Evolutionary conservation across 306 rosid species (phyloP), one percentile per base, ranked within the genome.

Genomic region (Abrus pulchellus): DNA sequence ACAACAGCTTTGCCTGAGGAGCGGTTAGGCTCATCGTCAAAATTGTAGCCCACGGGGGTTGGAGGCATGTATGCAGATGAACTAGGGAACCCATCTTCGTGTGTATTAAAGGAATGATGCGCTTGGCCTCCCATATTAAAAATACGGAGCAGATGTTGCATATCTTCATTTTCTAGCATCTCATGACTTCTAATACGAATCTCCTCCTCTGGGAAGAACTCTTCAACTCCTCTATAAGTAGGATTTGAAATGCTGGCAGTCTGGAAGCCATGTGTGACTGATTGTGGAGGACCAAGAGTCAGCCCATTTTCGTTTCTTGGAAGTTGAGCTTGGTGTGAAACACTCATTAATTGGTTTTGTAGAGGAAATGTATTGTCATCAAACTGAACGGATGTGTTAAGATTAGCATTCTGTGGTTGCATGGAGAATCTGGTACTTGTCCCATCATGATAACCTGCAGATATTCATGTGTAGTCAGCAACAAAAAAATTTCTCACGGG

Each of bases 1-100:
- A 92, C 98, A 64, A 94, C 97, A 84, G 98, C 98, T 88, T 92
- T 92, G 9, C 97, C 97, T 5, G 97, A 84, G 44, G 96, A 87
- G 40, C 98, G 91, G 74, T 75, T 80, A 11, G 81, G 87, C 33
- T 94, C 95, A 9, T 90, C 92, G 1, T 87, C 86, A 9, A 86
- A 83, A 79, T 85, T 84, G 88, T 68, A 86, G 86, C 76, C 81
- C 80, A 81, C 33, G 50, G 89, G 60, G 52, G 88, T 83, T 50
- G 86, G 48, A 56, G 89, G 79, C 81, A 87, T 36, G 76, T 87
- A 89, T 52, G 81, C 68, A 47, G 97, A 83, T 61, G 94, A 41
- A 83, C 80, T 77, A 20, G 87, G 82, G 77, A 77, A 86, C 14
- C 82, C 93, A 73, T 87, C 93, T 57, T 90, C 93, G 7, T 82